Base-by-base conservation (phyloP, 1,284 basidiomycete species). In the Rhodotorula sp. region DNA sequence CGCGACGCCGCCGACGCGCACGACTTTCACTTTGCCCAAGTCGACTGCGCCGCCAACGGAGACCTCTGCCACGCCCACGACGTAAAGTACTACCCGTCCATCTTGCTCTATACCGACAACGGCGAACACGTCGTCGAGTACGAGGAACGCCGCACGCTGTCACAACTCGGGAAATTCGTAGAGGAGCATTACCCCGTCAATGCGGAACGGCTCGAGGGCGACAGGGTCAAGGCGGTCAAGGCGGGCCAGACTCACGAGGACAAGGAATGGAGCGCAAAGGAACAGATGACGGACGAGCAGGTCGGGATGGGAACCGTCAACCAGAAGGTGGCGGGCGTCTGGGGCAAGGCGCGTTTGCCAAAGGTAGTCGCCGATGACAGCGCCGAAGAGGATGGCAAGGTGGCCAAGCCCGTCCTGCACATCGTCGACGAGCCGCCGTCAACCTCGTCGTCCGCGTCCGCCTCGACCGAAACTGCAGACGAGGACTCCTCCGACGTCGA, bases 31-130 rank as follows among this genome's bases (percentile, higher is more conserved):
- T 84, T 94, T 69, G 92, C 89, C 0, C 93, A 93, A 79, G 88
- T 96, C 56, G 88, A 95, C 80, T 96, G 94, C 79, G 84, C 88
- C 0, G 84, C 89, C 6, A 84, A 92, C 79, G 91, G 91, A 77
- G 93, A 95, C 79, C 82, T 95, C 8, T 96, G 93, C 79, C 82
- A 84, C 61, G 82, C 84, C 26, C 88, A 93, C 74, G 82, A 83
- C 29, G 83, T 95, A 76, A 84, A 82, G 29, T 88, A 87, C 66
- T 95, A 93, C 79, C 93, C 93, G 0, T 86, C 90, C 64, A 82
- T 95, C 78, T 87, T 88, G 63, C 82, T 95, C 68, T 95, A 88
- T 73, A 78, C 73, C 55, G 83, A 91, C 71, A 91, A 91, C 45
- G 62, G 42, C 10, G 79, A 86, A 69, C 83, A 85, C 44, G 78